A percentile compares a stretch with the other conserved stretches of the same genome.
These are phyloP conservation scores for Anacardium occidentale DNA, from an alignment of 345 rosid species.

Conservation along the genomic window DNA sequence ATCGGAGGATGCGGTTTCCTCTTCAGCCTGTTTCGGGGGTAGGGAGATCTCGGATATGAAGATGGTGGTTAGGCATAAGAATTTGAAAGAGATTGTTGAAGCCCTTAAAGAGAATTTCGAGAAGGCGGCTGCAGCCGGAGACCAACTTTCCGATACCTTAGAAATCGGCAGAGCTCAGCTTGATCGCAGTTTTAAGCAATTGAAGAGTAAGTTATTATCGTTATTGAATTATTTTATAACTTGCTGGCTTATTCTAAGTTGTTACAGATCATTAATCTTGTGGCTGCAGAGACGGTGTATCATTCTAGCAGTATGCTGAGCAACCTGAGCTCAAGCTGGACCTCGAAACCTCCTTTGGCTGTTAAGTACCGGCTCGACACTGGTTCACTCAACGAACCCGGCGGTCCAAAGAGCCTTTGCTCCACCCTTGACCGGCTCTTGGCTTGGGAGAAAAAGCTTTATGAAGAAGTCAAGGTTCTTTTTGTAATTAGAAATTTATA, in stretches of 20 bases:
- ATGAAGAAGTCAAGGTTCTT: slow-evolving; percentile 83
- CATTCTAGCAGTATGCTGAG: slow-evolving; percentile 90
- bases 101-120: slow-evolving; percentile 82
- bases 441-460: slow-evolving; percentile 99
- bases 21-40: slow-evolving; percentile 48
- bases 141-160: slow-evolving; percentile 77
- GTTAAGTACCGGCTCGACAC: slow-evolving; percentile 83
- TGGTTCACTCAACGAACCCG: slow-evolving; percentile 50
- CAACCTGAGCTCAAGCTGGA: slow-evolving; percentile 91
- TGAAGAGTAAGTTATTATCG: slow-evolving; percentile 57
- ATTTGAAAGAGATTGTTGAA: slow-evolving; percentile 86
- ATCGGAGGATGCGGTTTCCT: slow-evolving; percentile 48
- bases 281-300: slow-evolving; percentile 76
- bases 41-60: slow-evolving; percentile 60
- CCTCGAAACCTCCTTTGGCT: slow-evolving; percentile 89
- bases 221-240: not conserved
- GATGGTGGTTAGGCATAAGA: slow-evolving; percentile 88
- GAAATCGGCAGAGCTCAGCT: slow-evolving; percentile 89
- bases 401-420: slow-evolving; percentile 73
- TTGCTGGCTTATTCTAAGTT: not conserved
- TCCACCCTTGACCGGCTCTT: slow-evolving; percentile 81
- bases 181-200: slow-evolving; percentile 82
- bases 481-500: not conserved
- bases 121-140: slow-evolving; percentile 77
- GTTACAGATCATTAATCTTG: not conserved